Base-by-base conservation (phyloP, 1,139 yeast genomes). In the Tardiomyces depauwii region DNA sequence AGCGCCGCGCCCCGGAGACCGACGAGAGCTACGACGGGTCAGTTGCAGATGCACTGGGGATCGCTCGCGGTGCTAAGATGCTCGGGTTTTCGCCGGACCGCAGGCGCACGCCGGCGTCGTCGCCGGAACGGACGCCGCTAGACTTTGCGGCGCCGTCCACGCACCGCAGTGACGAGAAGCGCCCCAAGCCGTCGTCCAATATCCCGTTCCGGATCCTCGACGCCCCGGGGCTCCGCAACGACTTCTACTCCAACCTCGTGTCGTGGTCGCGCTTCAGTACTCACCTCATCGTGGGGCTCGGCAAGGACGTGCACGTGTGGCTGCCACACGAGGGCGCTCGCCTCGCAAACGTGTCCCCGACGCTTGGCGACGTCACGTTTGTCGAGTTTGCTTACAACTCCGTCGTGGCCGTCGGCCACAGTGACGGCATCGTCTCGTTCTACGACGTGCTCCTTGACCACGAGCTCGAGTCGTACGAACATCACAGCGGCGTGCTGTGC, bases 151-250 rank as follows among this genome's bases (percentile, higher is more conserved):
- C 14, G 14, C 2, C 33, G 18, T 3, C 23, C 21, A 23, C 18
- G 11, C 18, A 44, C 4, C 32, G 19, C 12, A 42, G 18, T 10
- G 19, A 16, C 1, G 14, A 12, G 13, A 41, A 32, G 25, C 25
- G 25, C 21, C 27, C 27, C 27, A 30, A 28, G 11, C 40, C 46
- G 28, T 42, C 30, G 16, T 14, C 36, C 0, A 66, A 64, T 39
- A 60, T 64, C 23, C 76, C 79, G 0, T 74, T 64, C 52, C 66
- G 73, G 47, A 76, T 78, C 0, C 62, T 86, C 19, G 87, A 82
- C 57, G 94, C 94, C 0, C 91, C 89, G 0, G 79, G 80, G 0
- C 64, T 88, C 45, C 68, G 83, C 49, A 82, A 86, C 58, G 96
- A 88, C 60, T 88, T 80, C 60, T 88, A 88, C 62, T 74, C 87